phyloP scores from a whole-genome alignment of 139 green algal species.

The Edaphochlamys debaryana region DNA sequence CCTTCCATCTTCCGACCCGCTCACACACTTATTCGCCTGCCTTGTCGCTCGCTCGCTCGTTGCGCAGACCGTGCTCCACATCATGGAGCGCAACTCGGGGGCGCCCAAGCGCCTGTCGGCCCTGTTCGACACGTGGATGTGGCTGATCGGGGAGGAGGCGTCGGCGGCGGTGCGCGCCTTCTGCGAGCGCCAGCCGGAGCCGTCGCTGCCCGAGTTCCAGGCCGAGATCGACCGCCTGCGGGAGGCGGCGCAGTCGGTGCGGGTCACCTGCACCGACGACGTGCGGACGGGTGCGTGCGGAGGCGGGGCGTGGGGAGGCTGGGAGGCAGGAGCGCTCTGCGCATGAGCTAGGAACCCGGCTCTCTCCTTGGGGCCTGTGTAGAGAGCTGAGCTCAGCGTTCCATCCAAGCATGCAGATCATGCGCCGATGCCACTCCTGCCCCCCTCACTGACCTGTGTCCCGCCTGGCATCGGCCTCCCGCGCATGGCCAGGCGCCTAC shows the following conservation, averaged over 20 bases:
- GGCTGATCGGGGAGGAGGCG: slow-evolving; percentile 55
- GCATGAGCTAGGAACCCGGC: no score
- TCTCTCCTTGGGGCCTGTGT: no score
- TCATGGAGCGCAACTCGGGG: slow-evolving; percentile 59
- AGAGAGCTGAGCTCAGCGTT: no score
- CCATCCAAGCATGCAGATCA: no score
- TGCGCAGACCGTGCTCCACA: slow-evolving; percentile 51
- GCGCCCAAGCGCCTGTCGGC: slow-evolving; percentile 61
- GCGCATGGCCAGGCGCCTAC: slow-evolving; percentile 80
- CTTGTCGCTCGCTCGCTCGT: no score
- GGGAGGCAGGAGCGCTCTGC: no score
- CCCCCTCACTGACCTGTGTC: no score
- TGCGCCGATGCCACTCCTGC: no score
- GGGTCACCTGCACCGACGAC: slow-evolving; percentile 57
- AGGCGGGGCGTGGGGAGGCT: neutral
- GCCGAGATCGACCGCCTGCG: slow-evolving; percentile 65
- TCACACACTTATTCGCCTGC: no score
- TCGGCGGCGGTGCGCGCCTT: slow-evolving; percentile 42
- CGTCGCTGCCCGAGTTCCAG: slow-evolving; percentile 58
- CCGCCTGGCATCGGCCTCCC: no score
- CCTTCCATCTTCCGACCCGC: no score
- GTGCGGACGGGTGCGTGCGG: slow-evolving; percentile 62
- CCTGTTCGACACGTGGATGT: slow-evolving; percentile 68
- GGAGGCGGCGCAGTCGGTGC: slow-evolving; percentile 52
- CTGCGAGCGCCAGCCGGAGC: slow-evolving; percentile 27